Evolutionary conservation across 768 basidiomycete genomes (phyloP), one percentile per base, ranked within the genome.

Genomic region (Dentipellis sp.): DNA sequence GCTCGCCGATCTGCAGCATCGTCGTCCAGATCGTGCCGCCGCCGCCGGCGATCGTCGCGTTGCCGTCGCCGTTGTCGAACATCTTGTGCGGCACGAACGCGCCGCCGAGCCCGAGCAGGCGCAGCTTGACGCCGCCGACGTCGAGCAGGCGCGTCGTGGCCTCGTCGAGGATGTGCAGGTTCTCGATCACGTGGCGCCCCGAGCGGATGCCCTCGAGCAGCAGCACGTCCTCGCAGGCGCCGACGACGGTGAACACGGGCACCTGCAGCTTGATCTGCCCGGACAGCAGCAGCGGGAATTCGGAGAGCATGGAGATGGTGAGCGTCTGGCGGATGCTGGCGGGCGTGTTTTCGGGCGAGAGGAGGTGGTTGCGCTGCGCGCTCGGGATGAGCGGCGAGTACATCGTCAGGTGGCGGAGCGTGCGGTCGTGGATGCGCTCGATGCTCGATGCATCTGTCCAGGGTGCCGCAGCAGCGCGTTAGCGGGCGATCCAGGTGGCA

Each of bases 11-110:
- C 69, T 99, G 97, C 22, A 99, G 80, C 4, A 92, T 90, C 0
- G 95, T 98, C 0, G 92, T 91, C 97, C 97, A 99, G 86, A 98
- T 95, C 17, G 94, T 98, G 34, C 97, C 97, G 65, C 92, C 88
- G 1, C 94, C 97, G 37, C 97, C 97, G 0, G 97, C 95, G 60
- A 99, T 97, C n/a, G 95, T 97, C 10, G 92, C 94, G 47, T 75
- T 83, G 3, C 94, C 95, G 50, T 95, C 91, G 0, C 95, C 91
- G 60, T 93, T 93, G 72, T 92, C 89, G 64, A 94, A 93, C 77
- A 93, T 81, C 70, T 97, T 97, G 76, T 97, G 94, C 42, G 85
- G 83, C 6, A 97, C 93, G 42, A 97, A 80, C 2, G 94, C 94
- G 53, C 97, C 97, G 9, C 97, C 97, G 23, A 99, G 78, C 40